These are phyloP conservation scores for Hevea brasiliensis DNA, from an alignment of 345 rosid species.

Conservation along the genomic window DNA sequence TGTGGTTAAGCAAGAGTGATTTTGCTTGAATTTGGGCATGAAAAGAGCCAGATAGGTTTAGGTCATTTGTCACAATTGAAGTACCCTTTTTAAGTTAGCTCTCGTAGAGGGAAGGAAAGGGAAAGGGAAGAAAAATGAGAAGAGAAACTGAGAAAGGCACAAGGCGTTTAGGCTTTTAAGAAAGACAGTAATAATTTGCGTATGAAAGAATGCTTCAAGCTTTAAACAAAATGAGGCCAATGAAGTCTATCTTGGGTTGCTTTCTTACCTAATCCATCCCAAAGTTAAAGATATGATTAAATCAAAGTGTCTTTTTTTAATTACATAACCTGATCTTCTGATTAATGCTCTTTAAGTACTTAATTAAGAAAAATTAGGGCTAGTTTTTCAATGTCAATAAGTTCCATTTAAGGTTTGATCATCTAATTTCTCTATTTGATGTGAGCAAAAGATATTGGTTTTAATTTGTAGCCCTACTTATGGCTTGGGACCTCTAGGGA, in stretches of 20 bases:
- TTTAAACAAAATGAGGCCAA: constrained; percentile 12
- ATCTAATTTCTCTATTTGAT: too few species aligned
- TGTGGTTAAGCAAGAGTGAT: not conserved
- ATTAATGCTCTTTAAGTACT: too few species aligned
- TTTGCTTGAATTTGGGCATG: not conserved
- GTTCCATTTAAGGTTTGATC: too few species aligned
- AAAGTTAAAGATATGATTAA: constrained; percentile 29
- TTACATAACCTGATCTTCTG: constrained; percentile 6
- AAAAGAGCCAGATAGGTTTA: constrained; percentile 7
- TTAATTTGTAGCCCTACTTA: too few species aligned
- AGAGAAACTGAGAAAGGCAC: constrained; percentile 17
- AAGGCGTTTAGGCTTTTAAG: constrained; percentile 52
- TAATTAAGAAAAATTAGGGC: too few species aligned
- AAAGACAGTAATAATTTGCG: constrained; percentile 39
- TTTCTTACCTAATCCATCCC: constrained; percentile 24
- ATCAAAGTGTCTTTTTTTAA: constrained; percentile 10
- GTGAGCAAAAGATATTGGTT: too few species aligned
- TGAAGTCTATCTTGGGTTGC: constrained; percentile 15
- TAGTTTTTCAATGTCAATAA: too few species aligned
- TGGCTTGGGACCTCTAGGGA: too few species aligned
- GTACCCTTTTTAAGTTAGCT: constrained; percentile 13
- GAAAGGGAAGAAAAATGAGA: constrained; percentile 8
- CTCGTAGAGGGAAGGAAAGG: not conserved
- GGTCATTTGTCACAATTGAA: constrained; percentile 19
- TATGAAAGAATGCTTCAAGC: constrained; percentile 37